phyloP scores from a whole-genome alignment of 2,329 filamentous ascomycete species.

The Hymenoscyphus albidus region DNA sequence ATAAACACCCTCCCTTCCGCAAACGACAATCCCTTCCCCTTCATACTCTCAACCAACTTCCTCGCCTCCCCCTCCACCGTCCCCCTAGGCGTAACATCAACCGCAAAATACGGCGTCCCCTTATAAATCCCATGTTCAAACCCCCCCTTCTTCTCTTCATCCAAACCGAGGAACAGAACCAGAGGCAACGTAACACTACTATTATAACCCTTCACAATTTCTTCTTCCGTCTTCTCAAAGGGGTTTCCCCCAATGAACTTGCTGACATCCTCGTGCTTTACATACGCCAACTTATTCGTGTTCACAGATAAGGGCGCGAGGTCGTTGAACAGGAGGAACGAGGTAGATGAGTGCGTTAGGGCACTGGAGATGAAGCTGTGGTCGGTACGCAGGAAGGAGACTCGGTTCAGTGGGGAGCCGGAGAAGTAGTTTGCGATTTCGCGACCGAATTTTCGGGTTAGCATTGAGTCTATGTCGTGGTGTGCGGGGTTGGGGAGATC shows the following conservation, averaged over 20 bases:
- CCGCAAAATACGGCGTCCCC: constrained; percentile 80
- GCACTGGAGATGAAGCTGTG: constrained; percentile 66
- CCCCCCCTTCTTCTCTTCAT: constrained; percentile 55
- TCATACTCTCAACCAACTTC: constrained; percentile 54
- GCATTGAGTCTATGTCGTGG: constrained; percentile 47
- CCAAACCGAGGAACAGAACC: constrained; percentile 79
- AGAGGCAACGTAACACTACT: constrained; percentile 64
- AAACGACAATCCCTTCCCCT: constrained; percentile 62
- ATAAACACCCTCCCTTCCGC: constrained; percentile 59
- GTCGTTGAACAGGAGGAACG: constrained; percentile 75
- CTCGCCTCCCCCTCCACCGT: constrained; percentile 59
- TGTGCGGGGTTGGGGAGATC: constrained; percentile 34
- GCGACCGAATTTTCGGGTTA: constrained; percentile 72
- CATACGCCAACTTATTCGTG: constrained; percentile 61
- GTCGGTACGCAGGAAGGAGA: constrained; percentile 73
- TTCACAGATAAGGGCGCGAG: constrained; percentile 69
- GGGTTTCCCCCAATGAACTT: constrained; percentile 67
- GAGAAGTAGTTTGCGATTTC: constrained; percentile 84
- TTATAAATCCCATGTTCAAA: constrained; percentile 62
- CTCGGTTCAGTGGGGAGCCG: constrained; percentile 71
- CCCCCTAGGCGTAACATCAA: constrained; percentile 78
- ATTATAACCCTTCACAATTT: constrained; percentile 69
- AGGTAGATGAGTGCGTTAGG: constrained; percentile 59
- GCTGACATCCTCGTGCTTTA: constrained; percentile 64
- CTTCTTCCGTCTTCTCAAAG: constrained; percentile 68